phyloP scores from a whole-genome alignment of 305 asterid species.

The Fraxinus angustifolia region DNA sequence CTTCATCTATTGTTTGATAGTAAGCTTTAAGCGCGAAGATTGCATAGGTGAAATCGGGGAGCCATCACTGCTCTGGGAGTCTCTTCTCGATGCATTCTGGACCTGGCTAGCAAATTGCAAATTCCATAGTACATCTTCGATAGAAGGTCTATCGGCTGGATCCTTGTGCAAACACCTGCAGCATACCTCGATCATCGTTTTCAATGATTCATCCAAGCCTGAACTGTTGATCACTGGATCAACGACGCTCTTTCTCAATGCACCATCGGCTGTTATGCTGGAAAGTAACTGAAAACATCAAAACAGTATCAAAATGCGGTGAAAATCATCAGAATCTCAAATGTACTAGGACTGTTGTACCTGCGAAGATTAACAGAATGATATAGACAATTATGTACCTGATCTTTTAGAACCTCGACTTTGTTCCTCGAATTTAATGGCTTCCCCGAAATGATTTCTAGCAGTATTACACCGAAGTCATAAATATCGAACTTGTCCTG shows the following conservation, averaged over 20 bases:
- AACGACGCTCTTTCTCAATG: constrained; percentile 46
- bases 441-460: constrained; percentile 68
- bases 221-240: constrained; percentile 48
- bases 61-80: constrained; percentile 63
- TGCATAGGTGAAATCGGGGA: constrained; percentile 64
- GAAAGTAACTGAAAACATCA: constrained; percentile 48
- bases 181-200: constrained; percentile 68
- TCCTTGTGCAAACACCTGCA: constrained; percentile 66
- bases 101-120: constrained; percentile 94
- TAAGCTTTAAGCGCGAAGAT: not conserved
- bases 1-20: constrained; percentile 24
- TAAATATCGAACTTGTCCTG: constrained; percentile 67
- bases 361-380: not conserved
- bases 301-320: not conserved
- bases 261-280: constrained; percentile 44
- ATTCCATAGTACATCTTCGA: constrained; percentile 90
- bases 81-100: constrained; percentile 58
- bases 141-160: constrained; percentile 70
- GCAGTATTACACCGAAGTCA: constrained; percentile 72
- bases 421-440: constrained; percentile 45
- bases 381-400: constrained; percentile 36
- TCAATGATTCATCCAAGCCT: constrained; percentile 66
- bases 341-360: not conserved
- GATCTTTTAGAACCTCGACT: constrained; percentile 44
- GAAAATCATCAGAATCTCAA: not conserved